Conservation (phyloP, 2,329 filamentous ascomycete genomes). For the Fusarium avenaceum region DNA sequence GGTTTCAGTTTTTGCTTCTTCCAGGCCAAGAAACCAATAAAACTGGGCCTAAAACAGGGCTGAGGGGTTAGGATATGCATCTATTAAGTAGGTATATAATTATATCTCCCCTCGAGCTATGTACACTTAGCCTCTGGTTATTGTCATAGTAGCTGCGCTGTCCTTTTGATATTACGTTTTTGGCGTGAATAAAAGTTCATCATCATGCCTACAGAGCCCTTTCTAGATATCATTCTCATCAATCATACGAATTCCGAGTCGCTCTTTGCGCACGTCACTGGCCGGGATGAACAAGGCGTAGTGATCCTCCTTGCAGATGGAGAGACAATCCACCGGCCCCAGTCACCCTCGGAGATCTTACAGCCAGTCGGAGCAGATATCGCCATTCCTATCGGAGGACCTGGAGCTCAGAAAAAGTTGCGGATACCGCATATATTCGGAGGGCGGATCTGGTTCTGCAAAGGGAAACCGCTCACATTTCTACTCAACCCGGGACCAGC, state of each 20-base stretch:
- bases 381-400: slow-evolving; percentile 72
- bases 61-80: slow-evolving; percentile 18
- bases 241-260: slow-evolving; percentile 73
- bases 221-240: slow-evolving; percentile 71
- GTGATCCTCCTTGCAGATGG: slow-evolving; percentile 77
- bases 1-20: slow-evolving; percentile 8
- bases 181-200: slow-evolving; percentile 5
- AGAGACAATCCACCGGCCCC: slow-evolving; percentile 73
- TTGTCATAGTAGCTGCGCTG: not conserved
- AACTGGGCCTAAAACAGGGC: slow-evolving; percentile 39
- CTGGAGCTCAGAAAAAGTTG: slow-evolving; percentile 70
- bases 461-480: slow-evolving; percentile 73
- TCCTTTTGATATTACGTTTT: not conserved
- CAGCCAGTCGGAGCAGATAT: slow-evolving; percentile 68
- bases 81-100: slow-evolving; percentile 2
- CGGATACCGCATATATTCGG: slow-evolving; percentile 79
- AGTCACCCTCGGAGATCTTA: slow-evolving; percentile 66
- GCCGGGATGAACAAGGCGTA: slow-evolving; percentile 68
- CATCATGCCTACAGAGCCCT: slow-evolving; percentile 38
- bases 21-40: slow-evolving; percentile 28
- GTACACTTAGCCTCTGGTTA: not conserved
- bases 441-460: slow-evolving; percentile 79
- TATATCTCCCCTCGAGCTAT: not conserved
- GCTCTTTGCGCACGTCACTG: slow-evolving; percentile 78
- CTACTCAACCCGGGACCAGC: slow-evolving; percentile 78